Conservation (phyloP, 257 asterid species). For the Lavandula angustifolia region DNA sequence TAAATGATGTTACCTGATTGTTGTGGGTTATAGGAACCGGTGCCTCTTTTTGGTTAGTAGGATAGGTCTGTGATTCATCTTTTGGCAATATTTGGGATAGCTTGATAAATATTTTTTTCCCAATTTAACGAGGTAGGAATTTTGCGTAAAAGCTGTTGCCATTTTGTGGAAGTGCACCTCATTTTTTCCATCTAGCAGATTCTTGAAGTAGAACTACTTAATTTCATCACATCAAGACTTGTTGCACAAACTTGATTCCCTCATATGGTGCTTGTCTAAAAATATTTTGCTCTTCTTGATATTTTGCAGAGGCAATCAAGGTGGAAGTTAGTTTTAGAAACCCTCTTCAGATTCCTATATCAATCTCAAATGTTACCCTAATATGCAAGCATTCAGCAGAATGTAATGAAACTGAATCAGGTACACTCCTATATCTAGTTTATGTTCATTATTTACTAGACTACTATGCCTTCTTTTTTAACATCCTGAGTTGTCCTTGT, state of each 20-base stretch:
- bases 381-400: constrained; percentile 71
- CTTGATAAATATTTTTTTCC: not conserved
- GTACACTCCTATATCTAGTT: constrained; percentile 40
- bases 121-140: no score
- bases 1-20: constrained; percentile 12
- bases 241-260: constrained; percentile 26
- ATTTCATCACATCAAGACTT: no score
- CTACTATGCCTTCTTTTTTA: not conserved
- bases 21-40: constrained; percentile 1
- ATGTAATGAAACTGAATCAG: constrained; percentile 49
- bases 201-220: no score
- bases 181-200: no score
- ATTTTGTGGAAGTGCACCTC: no score
- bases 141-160: no score
- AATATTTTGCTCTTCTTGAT: constrained; percentile 29
- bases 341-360: constrained; percentile 92
- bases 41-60: not conserved
- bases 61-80: no score
- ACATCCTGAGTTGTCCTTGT: constrained; percentile 1
- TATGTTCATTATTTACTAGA: constrained; percentile 18
- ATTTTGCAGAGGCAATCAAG: constrained; percentile 74
- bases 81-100: no score
- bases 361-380: constrained; percentile 71
- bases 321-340: constrained; percentile 74
- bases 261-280: constrained; percentile 23